Conservation (phyloP, 495 filamentous ascomycete species). For the Tuber magnatum region DNA sequence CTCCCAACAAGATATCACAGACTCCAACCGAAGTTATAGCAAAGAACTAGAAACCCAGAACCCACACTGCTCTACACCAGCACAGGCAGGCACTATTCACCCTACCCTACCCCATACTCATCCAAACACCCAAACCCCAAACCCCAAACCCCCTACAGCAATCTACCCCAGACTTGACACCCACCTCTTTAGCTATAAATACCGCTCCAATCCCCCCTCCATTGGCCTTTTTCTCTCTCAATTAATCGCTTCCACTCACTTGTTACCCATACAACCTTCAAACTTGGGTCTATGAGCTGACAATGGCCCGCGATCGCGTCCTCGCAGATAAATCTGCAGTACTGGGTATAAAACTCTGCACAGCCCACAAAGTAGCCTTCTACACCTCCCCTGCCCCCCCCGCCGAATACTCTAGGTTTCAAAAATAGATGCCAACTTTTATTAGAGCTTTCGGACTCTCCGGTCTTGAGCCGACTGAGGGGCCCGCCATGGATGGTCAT, state of each 20-base stretch:
- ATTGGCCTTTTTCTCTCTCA: constrained; percentile 5
- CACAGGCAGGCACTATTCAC: too few relatives aligned
- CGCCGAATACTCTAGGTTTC: constrained; percentile 61
- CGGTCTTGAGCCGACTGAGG: constrained; percentile 33
- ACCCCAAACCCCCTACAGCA: too few relatives aligned
- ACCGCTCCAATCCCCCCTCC: background rate
- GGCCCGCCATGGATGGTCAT: constrained; percentile 30
- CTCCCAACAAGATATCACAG: too few relatives aligned
- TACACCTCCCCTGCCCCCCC: constrained; percentile 87
- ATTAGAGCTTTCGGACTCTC: constrained; percentile 65
- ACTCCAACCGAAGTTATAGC: too few relatives aligned
- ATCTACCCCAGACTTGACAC: background rate
- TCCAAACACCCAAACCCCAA: too few relatives aligned
- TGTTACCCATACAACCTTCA: background rate
- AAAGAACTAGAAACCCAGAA: too few relatives aligned
- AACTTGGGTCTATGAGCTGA: constrained; percentile 21
- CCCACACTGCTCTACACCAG: too few relatives aligned
- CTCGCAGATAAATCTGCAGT: constrained; percentile 76
- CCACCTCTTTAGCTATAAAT: too few relatives aligned
- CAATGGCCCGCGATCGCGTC: constrained; percentile 69
- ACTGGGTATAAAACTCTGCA: too few relatives aligned
- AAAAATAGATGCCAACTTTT: constrained; percentile 73
- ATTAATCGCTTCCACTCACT: too few relatives aligned
- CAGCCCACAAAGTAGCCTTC: too few relatives aligned
- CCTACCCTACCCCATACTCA: too few relatives aligned